A percentile compares a stretch with the other conserved stretches of the same genome.
phyloP scores from a whole-genome alignment of 176 grass and related monocot genomes.

The Eleusine indica region DNA sequence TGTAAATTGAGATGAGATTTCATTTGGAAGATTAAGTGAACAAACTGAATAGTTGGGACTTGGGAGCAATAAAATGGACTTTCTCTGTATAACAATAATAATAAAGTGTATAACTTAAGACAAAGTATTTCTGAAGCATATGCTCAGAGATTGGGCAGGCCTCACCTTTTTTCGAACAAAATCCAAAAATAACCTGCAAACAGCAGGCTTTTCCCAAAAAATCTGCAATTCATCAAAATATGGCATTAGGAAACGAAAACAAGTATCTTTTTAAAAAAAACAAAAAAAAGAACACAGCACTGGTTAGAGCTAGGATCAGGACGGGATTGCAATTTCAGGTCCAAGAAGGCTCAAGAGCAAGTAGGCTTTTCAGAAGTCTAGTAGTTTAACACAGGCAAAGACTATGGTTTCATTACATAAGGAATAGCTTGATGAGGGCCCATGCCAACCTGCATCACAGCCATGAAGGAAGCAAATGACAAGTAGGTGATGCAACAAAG shows the following conservation, averaged over 20 bases:
- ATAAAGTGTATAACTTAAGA: background rate
- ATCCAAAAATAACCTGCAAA: slow-evolving; percentile 85
- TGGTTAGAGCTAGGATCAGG: background rate
- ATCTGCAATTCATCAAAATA: slow-evolving; percentile 58
- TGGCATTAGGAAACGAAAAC: background rate
- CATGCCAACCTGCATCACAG: slow-evolving; percentile 1
- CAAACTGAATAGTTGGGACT: too few species aligned
- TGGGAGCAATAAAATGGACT: too few species aligned
- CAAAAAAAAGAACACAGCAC: background rate
- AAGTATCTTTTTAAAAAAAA: slow-evolving; percentile 15
- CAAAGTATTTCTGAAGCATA: background rate
- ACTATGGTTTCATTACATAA: slow-evolving; percentile 17
- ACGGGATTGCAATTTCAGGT: background rate
- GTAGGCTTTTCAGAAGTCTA: background rate
- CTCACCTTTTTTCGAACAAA: slow-evolving; percentile 80
- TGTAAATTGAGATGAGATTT: too few species aligned
- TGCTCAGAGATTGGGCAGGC: background rate
- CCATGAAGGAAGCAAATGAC: too few species aligned
- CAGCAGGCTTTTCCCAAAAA: slow-evolving; percentile 92
- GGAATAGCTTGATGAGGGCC: slow-evolving; percentile 5
- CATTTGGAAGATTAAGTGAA: too few species aligned
- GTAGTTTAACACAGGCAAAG: background rate
- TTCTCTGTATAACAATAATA: too few species aligned
- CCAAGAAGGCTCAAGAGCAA: background rate
- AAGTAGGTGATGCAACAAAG: too few species aligned